Conservation (phyloP, 176 grass and related monocot genomes). For the Calamus simplicifolius region DNA sequence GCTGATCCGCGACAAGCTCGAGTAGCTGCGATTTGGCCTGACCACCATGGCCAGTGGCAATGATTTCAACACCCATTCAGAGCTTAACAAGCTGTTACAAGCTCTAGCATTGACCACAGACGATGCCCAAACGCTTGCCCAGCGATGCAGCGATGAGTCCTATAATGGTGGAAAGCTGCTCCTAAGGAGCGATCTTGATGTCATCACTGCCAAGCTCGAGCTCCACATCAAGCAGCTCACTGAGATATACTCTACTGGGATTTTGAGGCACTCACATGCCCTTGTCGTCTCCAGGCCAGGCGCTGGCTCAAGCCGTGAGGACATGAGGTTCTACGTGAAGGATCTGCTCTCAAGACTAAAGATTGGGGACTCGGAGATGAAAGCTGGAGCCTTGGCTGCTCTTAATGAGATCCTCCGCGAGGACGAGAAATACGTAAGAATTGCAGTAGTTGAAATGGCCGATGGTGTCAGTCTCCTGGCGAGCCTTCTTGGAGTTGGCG, state of each 20-base stretch:
- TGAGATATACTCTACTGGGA: slow-evolving; percentile 36
- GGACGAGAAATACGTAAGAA: slow-evolving; percentile 57
- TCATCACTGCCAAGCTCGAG: slow-evolving; percentile 37
- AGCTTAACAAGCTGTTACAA: slow-evolving; percentile 32
- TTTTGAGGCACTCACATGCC: slow-evolving; percentile 33
- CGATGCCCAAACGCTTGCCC: slow-evolving; percentile 29
- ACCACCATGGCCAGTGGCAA: neutral
- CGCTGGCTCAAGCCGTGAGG: slow-evolving; percentile 46
- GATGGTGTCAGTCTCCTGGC: slow-evolving; percentile 46
- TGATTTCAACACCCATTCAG: neutral
- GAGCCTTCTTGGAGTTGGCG: slow-evolving; percentile 47
- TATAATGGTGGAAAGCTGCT: slow-evolving; percentile 78
- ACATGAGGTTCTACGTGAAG: slow-evolving; percentile 75
- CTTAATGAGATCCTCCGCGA: slow-evolving; percentile 45
- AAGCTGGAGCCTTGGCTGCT: slow-evolving; percentile 32
- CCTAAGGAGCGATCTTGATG: slow-evolving; percentile 77
- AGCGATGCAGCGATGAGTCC: slow-evolving; percentile 42
- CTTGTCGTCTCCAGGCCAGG: slow-evolving; percentile 56
- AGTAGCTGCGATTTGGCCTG: slow-evolving; percentile 48
- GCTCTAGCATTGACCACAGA: slow-evolving; percentile 18
- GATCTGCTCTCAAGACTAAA: slow-evolving; percentile 63
- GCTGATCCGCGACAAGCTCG: slow-evolving; percentile 45
- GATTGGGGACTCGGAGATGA: slow-evolving; percentile 45
- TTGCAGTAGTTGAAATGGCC: slow-evolving; percentile 37
- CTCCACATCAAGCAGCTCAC: slow-evolving; percentile 38